Conservation (phyloP, 805 yeast species). For the Candida sithepensis region DNA sequence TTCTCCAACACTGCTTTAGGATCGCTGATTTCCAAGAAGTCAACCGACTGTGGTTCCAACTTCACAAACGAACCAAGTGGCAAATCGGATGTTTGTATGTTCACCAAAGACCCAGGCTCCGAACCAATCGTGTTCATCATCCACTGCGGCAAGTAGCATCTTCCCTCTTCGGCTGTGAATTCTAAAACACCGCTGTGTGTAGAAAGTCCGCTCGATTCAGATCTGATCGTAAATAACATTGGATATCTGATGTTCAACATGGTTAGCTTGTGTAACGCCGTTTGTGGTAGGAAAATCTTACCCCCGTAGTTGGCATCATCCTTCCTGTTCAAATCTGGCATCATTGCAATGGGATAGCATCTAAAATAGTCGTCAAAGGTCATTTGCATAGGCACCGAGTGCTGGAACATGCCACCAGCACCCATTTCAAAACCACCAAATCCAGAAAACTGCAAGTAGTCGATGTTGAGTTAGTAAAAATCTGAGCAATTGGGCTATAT, state of each 20-base stretch:
- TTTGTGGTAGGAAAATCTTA: constrained; percentile 90
- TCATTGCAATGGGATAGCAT: constrained; percentile 87
- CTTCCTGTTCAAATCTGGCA: constrained; percentile 71
- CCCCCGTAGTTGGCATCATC: constrained; percentile 91
- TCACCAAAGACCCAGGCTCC: constrained; percentile 77
- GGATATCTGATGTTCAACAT: constrained; percentile 93
- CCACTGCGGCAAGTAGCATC: constrained; percentile 95
- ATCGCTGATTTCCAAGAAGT: constrained; percentile 87
- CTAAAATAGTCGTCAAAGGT: constrained; percentile 83
- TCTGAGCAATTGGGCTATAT: not conserved
- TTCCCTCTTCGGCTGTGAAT: constrained; percentile 95
- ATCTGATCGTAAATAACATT: constrained; percentile 81
- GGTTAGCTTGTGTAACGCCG: constrained; percentile 83
- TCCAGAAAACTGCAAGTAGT: constrained; percentile 22
- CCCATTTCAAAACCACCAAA: constrained; percentile 20
- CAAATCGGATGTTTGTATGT: constrained; percentile 71
- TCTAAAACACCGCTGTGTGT: constrained; percentile 96
- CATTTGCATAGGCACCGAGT: constrained; percentile 20
- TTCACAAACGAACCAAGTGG: constrained; percentile 87
- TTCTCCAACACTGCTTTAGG: constrained; percentile 96
- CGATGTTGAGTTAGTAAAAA: not conserved
- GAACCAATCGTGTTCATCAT: constrained; percentile 77
- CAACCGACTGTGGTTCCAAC: constrained; percentile 92
- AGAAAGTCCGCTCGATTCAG: constrained; percentile 50
- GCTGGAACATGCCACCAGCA: constrained; percentile 13